Evolutionary conservation across 805 yeast species (phyloP), one percentile per base, ranked within the genome.

Genomic region (Kazachstania bromeliacearum): DNA sequence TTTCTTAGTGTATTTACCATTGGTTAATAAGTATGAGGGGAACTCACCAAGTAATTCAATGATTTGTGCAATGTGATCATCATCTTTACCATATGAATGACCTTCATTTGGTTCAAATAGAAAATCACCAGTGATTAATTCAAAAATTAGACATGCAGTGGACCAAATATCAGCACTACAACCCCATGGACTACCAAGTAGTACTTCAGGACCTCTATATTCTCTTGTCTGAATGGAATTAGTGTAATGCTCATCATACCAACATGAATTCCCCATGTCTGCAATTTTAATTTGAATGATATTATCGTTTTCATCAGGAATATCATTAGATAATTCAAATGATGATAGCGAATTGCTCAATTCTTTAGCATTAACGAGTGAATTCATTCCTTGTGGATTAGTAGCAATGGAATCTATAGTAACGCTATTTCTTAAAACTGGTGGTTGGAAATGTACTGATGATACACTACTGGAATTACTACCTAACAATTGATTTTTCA

Each of bases 81-180:
- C 96, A 58, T 88, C 95, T 52, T 88, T 88, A 33, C 78, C 57
- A 60, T 85, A 89, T 4, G 81, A 66, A 37, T 72, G 74, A 1
- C 88, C 87, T 42, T 75, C 75, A 30, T 58, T 61, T 0, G 98
- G 98, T 57, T 89, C 96, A 58, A 89, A 92, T 34, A 92, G 60
- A 51, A 88, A 88, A 59, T 89, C 97, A 3, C 97, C 97, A 0
- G 98, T 89, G 30, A 89, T 60, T 17, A 92, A 67, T 63, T 92
- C 98, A 61, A 92, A 92, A 1, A 83, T 67, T 50, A 92, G 62
- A 62, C 97, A 88, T 0, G 94, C 96, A 50, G 83, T 67, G n/a
- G 95, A 83, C 98, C 98, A 92, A 33, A 89, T 71, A 60, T 92
- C 98, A 1, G 94, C 79, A 37, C 89, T 77, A 35, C 95, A 87